Conservation (phyloP, 305 asterid species). For the Coffea humblotiana region DNA sequence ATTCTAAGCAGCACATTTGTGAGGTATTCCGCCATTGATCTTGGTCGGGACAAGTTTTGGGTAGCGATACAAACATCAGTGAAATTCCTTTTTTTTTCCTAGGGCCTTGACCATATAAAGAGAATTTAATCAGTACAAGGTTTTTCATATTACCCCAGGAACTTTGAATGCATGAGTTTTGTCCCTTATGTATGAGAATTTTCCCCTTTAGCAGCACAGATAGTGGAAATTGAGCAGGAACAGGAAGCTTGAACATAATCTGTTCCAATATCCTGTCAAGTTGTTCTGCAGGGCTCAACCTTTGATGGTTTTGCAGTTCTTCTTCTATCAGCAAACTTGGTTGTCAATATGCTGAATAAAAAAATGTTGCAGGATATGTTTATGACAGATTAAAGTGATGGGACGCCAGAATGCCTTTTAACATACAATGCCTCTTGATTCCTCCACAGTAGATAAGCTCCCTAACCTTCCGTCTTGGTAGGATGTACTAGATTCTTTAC, state of each 20-base stretch:
- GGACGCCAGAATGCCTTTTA: conserved; percentile 20
- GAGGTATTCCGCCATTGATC: too few relatives aligned
- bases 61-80: too few relatives aligned
- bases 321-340: conserved; percentile 84
- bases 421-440: conserved; percentile 86
- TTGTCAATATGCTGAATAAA: conserved; percentile 63
- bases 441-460: conserved; percentile 84
- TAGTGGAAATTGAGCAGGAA: conserved; percentile 66
- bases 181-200: too few relatives aligned
- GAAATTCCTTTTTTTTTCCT: too few relatives aligned
- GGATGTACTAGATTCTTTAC: conserved; percentile 69
- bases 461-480: conserved; percentile 59
- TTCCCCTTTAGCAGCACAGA: too few relatives aligned
- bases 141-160: too few relatives aligned
- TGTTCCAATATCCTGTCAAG: conserved; percentile 85
- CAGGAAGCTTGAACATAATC: conserved; percentile 61
- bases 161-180: too few relatives aligned
- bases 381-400: conserved; percentile 4
- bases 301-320: conserved; percentile 53
- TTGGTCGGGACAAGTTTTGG: too few relatives aligned
- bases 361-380: conserved; percentile 21
- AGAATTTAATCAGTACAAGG: too few relatives aligned
- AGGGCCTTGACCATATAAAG: too few relatives aligned
- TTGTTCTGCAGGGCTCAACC: conserved; percentile 60
- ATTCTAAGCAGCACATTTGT: too few relatives aligned